Conservation (phyloP, 2,329 filamentous ascomycete genomes). For the Claviceps sorghi region DNA sequence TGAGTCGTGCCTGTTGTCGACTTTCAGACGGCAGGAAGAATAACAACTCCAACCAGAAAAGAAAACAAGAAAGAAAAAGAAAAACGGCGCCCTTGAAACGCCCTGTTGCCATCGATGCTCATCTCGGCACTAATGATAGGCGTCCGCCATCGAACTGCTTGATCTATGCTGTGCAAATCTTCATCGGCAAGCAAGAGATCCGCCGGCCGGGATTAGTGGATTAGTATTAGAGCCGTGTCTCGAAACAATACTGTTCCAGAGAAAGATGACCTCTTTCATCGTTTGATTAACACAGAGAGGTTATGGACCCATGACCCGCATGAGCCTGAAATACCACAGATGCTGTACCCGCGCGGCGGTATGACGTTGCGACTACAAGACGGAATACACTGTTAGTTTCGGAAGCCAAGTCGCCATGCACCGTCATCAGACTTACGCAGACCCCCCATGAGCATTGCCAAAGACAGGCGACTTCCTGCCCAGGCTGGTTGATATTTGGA, state of each 20-base stretch:
- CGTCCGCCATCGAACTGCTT: not conserved
- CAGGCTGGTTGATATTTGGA: conserved; percentile 78
- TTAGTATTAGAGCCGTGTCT: not conserved
- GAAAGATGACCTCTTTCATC: conserved; percentile 10
- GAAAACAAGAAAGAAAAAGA: not conserved
- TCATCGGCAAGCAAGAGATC: not conserved
- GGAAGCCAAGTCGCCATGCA: not conserved
- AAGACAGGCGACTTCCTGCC: conserved; percentile 77
- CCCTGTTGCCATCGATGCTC: not conserved
- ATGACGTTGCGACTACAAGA: conserved; percentile 63
- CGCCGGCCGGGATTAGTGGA: not conserved
- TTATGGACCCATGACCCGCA: conserved; percentile 71
- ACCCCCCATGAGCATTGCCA: conserved; percentile 67
- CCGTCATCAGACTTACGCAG: conserved; percentile 47
- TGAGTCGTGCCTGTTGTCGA: not conserved
- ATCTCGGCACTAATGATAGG: not conserved
- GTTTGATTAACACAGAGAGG: conserved; percentile 58
- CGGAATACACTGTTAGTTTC: not conserved
- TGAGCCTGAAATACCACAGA: conserved; percentile 77
- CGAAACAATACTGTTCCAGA: not conserved
- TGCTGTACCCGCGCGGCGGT: conserved; percentile 73
- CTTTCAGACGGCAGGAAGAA: not conserved
- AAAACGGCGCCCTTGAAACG: not conserved
- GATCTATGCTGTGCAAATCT: not conserved
- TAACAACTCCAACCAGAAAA: not conserved